Base-by-base conservation (phyloP, 208 protist genomes). In the Crithidia acanthocephali region DNA sequence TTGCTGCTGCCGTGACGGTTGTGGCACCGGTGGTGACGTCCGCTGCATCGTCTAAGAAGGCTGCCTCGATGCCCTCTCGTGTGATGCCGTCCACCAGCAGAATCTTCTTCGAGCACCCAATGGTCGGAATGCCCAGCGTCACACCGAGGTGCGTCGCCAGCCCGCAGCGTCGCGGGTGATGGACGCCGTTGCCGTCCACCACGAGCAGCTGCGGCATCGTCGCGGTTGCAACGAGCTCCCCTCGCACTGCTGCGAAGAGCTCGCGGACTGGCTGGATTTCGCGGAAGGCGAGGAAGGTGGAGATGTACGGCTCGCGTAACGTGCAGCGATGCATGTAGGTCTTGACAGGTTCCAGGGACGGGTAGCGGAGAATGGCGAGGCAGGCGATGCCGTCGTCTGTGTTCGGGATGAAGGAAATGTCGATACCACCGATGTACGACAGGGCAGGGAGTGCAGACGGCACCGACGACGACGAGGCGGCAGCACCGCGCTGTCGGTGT, bases 211-310 rank as follows among this genome's bases (percentile, higher is more conserved):
- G 91, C 27, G 90, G 91, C 62, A 80, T 70, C 58, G 47, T 73
- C 42, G 45, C 48, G 27, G 25, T 69, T 10, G 66, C 79, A 28
- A 48, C 37, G 9, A 95, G 40, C 42, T 81, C 79, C 2, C 23
- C 42, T 18, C 47, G 30, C 47, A 68, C 62, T 8, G 53, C 56
- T 16, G 80, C 51, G 25, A 94, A 77, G 23, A 95, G 77, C 25
- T 77, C 75, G 57, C 79, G 32, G 11, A 93, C 68, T 20, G 84
- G 83, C 10, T 70, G 60, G 11, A 92, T 84, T 70, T 99, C 98
- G 11, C 98, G 88, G 58, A 99, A 99, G 18, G 98, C 97, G 2
- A 99, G 76, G 78, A 95, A 99, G 9, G 97, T 97, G 0, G 95
- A 80, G 0, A 98, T 80, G 77, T 99, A 99, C 0, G 96, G 97